Evolutionary conservation across 306 rosid species (phyloP).

Genomic region (Purshia tridentata): DNA sequence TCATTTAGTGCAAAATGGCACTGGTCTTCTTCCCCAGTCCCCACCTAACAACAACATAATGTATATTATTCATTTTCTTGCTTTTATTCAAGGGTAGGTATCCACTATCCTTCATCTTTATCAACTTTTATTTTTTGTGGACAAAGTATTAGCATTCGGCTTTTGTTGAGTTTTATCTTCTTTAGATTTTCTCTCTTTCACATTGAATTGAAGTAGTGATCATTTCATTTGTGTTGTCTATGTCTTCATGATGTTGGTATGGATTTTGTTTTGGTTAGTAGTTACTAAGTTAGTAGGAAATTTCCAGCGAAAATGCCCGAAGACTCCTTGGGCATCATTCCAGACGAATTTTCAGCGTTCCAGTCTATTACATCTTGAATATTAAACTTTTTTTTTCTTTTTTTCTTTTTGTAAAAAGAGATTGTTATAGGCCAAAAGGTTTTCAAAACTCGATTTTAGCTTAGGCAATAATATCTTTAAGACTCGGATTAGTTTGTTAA

Average conservation of each 20-base stretch:
- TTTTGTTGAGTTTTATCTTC: background rate
- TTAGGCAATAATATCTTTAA: too few relatives aligned
- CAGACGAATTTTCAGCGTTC: too few relatives aligned
- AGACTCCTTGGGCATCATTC: background rate
- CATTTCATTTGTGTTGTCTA: too few relatives aligned
- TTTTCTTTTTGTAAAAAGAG: too few relatives aligned
- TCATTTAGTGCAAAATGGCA: conserved; percentile 22
- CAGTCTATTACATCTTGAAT: background rate
- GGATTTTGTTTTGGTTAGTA: background rate
- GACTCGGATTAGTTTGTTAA: too few relatives aligned
- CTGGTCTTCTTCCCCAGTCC: conserved; percentile 7
- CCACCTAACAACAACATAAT: conserved; percentile 13
- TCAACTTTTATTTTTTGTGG: background rate
- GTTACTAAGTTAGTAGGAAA: background rate
- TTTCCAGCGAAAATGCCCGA: background rate
- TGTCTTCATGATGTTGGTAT: too few relatives aligned
- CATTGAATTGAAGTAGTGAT: too few relatives aligned
- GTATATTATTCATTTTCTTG: background rate
- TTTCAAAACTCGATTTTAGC: too few relatives aligned
- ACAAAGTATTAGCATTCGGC: background rate
- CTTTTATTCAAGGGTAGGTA: background rate
- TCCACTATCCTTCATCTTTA: background rate
- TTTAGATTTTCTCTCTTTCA: background rate
- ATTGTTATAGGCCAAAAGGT: too few relatives aligned
- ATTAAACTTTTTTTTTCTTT: too few relatives aligned